A percentile compares a stretch with the other conserved stretches of the same genome.
phyloP scores from a whole-genome alignment of 495 filamentous ascomycete species.

The Cenococcum geophilum region DNA sequence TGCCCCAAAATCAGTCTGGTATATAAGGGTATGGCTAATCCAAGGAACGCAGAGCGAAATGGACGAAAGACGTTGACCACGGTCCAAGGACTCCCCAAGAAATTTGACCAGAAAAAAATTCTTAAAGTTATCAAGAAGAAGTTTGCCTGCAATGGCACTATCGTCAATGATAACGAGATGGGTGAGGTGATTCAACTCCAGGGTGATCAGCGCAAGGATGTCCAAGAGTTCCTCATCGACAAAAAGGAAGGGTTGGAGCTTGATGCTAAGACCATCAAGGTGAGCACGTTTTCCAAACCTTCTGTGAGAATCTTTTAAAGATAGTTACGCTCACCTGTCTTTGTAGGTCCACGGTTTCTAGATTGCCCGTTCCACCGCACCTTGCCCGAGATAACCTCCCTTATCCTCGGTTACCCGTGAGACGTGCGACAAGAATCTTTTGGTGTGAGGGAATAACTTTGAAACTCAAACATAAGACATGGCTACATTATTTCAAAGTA shows the following conservation, averaged over 20 bases:
- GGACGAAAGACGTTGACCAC: slow-evolving; percentile 99
- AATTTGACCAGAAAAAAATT: slow-evolving; percentile 99
- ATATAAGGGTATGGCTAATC: slow-evolving; percentile 10
- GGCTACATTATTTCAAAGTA: background rate
- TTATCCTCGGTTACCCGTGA: background rate
- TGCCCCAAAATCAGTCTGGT: slow-evolving; percentile 38
- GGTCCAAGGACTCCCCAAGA: slow-evolving; percentile 94
- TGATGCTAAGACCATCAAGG: slow-evolving; percentile 96
- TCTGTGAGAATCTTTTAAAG: background rate
- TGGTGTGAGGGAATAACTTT: background rate
- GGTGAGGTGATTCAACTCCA: slow-evolving; percentile 99
- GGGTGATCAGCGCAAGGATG: slow-evolving; percentile 97
- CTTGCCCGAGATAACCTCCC: background rate
- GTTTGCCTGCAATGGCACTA: slow-evolving; percentile 99
- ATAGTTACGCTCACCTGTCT: background rate
- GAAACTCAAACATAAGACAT: background rate
- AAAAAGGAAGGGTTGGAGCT: slow-evolving; percentile 88
- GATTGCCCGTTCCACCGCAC: slow-evolving; percentile 28
- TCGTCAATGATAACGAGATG: slow-evolving; percentile 94
- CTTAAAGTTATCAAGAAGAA: slow-evolving; percentile 99
- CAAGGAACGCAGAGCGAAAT: slow-evolving; percentile 77
- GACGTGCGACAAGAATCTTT: background rate
- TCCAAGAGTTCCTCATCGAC: slow-evolving; percentile 93
- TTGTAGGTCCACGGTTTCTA: slow-evolving; percentile 71
- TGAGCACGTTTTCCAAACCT: slow-evolving; percentile 34